phyloP scores from a whole-genome alignment of 2,329 filamentous ascomycete genomes.

The Herpotrichia juniperi region DNA sequence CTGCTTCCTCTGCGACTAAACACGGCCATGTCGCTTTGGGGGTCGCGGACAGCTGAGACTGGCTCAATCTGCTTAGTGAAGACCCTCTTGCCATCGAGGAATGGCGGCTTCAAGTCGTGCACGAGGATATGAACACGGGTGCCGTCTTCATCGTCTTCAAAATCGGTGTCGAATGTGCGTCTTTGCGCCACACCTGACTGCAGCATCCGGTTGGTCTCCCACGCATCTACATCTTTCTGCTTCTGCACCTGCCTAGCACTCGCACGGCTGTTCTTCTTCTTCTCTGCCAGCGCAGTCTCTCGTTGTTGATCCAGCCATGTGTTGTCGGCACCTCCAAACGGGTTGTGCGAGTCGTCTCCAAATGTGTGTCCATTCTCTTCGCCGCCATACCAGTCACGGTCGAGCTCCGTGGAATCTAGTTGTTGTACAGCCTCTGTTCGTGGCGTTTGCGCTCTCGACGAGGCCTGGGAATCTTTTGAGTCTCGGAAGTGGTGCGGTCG shows the following conservation, averaged over 20 bases:
- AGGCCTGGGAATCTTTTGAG: slow-evolving; percentile 27
- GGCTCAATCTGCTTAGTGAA: slow-evolving; percentile 98
- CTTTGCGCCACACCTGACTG: slow-evolving; percentile 94
- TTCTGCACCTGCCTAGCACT: slow-evolving; percentile 81
- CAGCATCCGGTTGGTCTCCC: slow-evolving; percentile 98
- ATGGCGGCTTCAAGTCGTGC: slow-evolving; percentile 92
- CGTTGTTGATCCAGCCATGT: slow-evolving; percentile 76
- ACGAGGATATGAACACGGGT: slow-evolving; percentile 89
- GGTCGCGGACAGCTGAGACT: slow-evolving; percentile 88
- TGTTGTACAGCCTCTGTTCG: slow-evolving; percentile 62
- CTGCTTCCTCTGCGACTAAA: slow-evolving; percentile 95
- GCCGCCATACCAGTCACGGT: slow-evolving; percentile 91
- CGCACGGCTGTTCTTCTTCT: slow-evolving; percentile 74
- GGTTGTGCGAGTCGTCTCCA: slow-evolving; percentile 91
- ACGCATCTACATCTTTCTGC: slow-evolving; percentile 93
- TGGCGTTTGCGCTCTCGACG: slow-evolving; percentile 45
- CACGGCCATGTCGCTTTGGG: slow-evolving; percentile 98
- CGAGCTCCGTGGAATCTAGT: slow-evolving; percentile 75
- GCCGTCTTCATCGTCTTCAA: slow-evolving; percentile 87
- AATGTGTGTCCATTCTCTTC: slow-evolving; percentile 86
- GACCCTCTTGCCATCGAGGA: slow-evolving; percentile 90
- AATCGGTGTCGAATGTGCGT: slow-evolving; percentile 79
- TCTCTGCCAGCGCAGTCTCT: slow-evolving; percentile 77
- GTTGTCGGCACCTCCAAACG: slow-evolving; percentile 78
- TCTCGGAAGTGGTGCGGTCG: slow-evolving; percentile 36